phyloP scores from a whole-genome alignment of 2,329 filamentous ascomycete species.

The Bipolaris bicolor region DNA sequence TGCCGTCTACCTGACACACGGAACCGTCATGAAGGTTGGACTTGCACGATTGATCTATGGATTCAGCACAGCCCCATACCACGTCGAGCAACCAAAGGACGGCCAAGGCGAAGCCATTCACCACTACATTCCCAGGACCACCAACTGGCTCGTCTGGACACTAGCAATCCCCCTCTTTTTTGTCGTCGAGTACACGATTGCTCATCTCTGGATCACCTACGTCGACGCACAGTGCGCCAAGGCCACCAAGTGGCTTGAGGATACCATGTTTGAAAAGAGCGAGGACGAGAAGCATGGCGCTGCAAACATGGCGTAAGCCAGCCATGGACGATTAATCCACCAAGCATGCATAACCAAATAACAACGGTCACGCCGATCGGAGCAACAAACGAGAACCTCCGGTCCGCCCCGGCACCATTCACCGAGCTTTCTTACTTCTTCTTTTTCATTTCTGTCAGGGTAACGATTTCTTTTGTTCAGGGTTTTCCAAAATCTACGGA shows the following conservation, averaged over 20 bases:
- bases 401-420: not conserved
- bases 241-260: constrained; percentile 57
- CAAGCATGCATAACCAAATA: not conserved
- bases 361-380: not conserved
- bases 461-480: constrained; percentile 13
- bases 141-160: constrained; percentile 47
- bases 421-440: not conserved
- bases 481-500: constrained; percentile 7
- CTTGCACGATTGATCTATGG: constrained; percentile 61
- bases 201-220: constrained; percentile 59
- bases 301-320: constrained; percentile 31
- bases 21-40: constrained; percentile 59
- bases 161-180: constrained; percentile 57
- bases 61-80: constrained; percentile 54
- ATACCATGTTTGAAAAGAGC: constrained; percentile 55
- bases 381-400: constrained; percentile 18
- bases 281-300: constrained; percentile 46
- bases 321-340: not conserved
- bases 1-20: constrained; percentile 62
- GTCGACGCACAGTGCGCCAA: constrained; percentile 59
- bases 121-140: constrained; percentile 53
- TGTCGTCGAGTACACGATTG: constrained; percentile 55
- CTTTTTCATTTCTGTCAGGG: not conserved
- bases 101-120: constrained; percentile 45
- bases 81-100: constrained; percentile 49